These are phyloP conservation scores for Trichosporon sp. DNA, from an alignment of 1,284 basidiomycete species.

Conservation along the genomic window DNA sequence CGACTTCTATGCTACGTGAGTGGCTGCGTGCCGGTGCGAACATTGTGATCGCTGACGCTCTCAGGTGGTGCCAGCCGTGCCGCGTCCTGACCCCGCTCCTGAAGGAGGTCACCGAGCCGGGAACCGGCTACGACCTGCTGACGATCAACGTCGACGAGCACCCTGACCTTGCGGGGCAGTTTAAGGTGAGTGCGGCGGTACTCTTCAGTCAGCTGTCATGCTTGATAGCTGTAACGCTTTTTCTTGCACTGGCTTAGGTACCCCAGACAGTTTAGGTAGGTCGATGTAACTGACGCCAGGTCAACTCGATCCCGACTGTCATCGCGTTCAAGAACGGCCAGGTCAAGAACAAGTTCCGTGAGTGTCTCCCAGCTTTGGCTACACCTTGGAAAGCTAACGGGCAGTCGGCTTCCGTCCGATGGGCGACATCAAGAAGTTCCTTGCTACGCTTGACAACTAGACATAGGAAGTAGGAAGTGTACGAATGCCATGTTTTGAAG, in stretches of 20 bases:
- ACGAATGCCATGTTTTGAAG: background rate
- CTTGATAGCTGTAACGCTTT: no score
- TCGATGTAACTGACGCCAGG: conserved; percentile 19
- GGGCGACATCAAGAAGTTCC: conserved; percentile 45
- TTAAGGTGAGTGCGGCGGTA: conserved; percentile 46
- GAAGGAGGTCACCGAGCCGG: conserved; percentile 39
- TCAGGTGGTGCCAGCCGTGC: conserved; percentile 50
- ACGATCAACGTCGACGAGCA: conserved; percentile 46
- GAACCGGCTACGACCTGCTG: conserved; percentile 39
- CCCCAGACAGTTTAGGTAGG: background rate
- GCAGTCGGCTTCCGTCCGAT: conserved; percentile 44
- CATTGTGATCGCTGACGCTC: background rate
- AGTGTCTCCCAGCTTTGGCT: conserved; percentile 14
- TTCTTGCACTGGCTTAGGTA: no score
- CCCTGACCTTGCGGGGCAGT: conserved; percentile 44
- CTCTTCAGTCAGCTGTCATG: no score
- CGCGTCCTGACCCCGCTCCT: conserved; percentile 45
- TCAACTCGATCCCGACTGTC: conserved; percentile 46
- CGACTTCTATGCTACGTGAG: conserved; percentile 49
- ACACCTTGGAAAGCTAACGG: background rate
- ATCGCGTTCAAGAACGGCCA: conserved; percentile 49
- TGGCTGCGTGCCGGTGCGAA: background rate
- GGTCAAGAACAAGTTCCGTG: conserved; percentile 47
- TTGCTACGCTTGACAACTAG: conserved; percentile 28
- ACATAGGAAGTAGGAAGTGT: background rate